Conservation (phyloP, 73 alveolate species). For the Paramecium sonneborni region DNA sequence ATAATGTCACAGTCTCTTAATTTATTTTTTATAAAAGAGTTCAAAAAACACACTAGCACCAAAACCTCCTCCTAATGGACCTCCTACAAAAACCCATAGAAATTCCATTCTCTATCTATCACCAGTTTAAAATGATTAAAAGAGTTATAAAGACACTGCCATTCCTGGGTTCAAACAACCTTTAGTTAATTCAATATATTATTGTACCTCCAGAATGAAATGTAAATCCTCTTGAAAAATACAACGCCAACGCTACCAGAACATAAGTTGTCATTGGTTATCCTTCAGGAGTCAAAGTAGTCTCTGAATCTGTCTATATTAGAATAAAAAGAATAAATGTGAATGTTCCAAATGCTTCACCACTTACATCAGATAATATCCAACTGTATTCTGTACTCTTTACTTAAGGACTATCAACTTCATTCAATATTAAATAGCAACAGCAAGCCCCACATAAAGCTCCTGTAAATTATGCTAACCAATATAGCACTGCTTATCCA, state of each 20-base stretch:
- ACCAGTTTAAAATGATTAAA: slow-evolving; percentile 6
- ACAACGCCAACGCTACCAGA: slow-evolving; percentile 14
- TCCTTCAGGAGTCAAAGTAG: neutral
- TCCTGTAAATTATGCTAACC: slow-evolving; percentile 52
- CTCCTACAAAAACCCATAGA: slow-evolving; percentile 40
- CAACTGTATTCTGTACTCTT: neutral
- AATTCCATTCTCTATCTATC: slow-evolving; percentile 41
- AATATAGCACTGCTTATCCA: slow-evolving; percentile 42
- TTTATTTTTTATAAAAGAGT: slow-evolving; percentile 1
- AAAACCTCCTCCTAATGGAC: slow-evolving; percentile 52
- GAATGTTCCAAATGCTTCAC: slow-evolving; percentile 39
- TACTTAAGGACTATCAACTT: slow-evolving; percentile 40
- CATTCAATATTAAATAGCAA: slow-evolving; percentile 25
- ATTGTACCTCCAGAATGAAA: slow-evolving; percentile 54
- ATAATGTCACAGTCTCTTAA: neutral
- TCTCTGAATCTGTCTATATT: slow-evolving; percentile 3
- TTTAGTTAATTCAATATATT: neutral
- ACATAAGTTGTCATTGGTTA: slow-evolving; percentile 42
- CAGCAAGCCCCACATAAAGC: slow-evolving; percentile 42
- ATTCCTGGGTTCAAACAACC: slow-evolving; percentile 51
- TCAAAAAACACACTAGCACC: slow-evolving; percentile 47
- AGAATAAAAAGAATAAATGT: slow-evolving; percentile 21
- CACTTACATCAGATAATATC: neutral
- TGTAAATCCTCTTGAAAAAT: slow-evolving; percentile 37
- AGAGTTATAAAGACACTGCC: slow-evolving; percentile 44